A percentile compares a stretch with the other conserved stretches of the same genome.
Evolutionary conservation across 2,329 filamentous ascomycete genomes (phyloP).

Genomic region (Venturia nashicola): DNA sequence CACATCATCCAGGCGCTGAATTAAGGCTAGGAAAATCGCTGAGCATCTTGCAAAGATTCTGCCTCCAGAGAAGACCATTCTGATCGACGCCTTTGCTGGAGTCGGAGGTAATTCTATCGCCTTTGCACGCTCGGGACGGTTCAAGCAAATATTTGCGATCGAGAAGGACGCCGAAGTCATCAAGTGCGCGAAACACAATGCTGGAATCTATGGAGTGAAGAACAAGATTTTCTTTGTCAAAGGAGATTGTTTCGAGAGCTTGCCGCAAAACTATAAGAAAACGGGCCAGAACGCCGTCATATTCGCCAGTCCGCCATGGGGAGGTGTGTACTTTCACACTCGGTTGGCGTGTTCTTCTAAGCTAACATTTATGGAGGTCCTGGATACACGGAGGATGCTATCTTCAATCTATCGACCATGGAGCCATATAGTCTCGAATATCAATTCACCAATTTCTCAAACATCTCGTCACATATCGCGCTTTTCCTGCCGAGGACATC

Average conservation of each 20-base stretch:
- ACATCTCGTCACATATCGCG: conserved; percentile 42
- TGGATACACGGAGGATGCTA: conserved; percentile 48
- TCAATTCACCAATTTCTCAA: conserved; percentile 50
- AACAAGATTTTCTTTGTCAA: conserved; percentile 75
- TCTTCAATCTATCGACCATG: conserved; percentile 82
- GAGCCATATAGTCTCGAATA: conserved; percentile 64
- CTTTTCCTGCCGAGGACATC: conserved; percentile 81
- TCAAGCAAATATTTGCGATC: conserved; percentile 76
- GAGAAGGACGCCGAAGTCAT: conserved; percentile 73
- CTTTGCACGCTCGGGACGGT: conserved; percentile 71
- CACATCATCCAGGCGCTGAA: background rate
- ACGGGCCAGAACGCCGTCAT: conserved; percentile 42
- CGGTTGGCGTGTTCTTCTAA: background rate
- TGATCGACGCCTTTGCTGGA: conserved; percentile 85
- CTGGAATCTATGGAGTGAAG: conserved; percentile 67
- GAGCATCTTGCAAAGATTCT: conserved; percentile 50
- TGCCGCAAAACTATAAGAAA: conserved; percentile 42
- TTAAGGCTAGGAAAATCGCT: conserved; percentile 53
- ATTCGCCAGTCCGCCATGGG: conserved; percentile 66
- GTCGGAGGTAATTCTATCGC: conserved; percentile 90
- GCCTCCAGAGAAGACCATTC: conserved; percentile 44
- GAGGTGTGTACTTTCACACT: conserved; percentile 38
- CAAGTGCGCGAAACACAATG: conserved; percentile 86
- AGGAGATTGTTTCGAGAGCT: conserved; percentile 71
- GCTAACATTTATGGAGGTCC: conserved; percentile 36